Percentiles rank a stretch among this genome's conserved stretches.
These are phyloP conservation scores for Fraxinus pennsylvanica DNA, from an alignment of 257 asterid genomes.

Conservation along the genomic window DNA sequence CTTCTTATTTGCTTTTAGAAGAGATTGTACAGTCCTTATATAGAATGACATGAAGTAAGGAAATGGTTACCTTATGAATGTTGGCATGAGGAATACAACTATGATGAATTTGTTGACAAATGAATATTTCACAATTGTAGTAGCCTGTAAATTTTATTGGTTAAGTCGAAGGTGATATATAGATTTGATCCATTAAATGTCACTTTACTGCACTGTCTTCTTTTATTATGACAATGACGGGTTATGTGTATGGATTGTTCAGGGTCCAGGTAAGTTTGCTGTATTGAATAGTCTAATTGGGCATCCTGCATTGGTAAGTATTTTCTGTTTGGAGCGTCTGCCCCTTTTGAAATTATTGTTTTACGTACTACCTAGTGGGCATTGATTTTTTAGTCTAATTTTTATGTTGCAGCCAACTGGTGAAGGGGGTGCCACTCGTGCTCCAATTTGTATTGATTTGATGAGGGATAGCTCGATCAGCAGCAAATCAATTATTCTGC, in stretches of 20 bases:
- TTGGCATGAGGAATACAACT: not conserved
- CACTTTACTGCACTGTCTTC: not conserved
- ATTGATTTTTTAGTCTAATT: not conserved
- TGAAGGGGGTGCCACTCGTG: conserved; percentile 99
- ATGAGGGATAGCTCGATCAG: conserved; percentile 76
- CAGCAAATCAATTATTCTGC: conserved; percentile 82
- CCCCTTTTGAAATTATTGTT: conserved; percentile 13
- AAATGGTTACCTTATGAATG: not conserved
- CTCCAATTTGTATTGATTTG: conserved; percentile 92
- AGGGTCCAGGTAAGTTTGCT: conserved; percentile 99
- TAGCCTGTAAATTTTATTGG: not conserved
- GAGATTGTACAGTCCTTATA: not conserved
- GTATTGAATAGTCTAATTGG: conserved; percentile 95
- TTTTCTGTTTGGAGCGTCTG: not conserved
- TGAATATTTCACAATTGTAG: not conserved
- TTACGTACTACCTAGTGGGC: conserved; percentile 7
- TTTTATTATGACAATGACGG: not conserved
- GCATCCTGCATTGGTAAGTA: conserved; percentile 92
- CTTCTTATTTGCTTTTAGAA: not conserved
- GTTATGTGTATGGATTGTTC: conserved; percentile 22
- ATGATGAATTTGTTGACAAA: not conserved
- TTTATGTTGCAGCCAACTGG: conserved; percentile 80
- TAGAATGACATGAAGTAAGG: not conserved
- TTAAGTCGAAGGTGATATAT: not conserved
- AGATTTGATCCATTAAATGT: not conserved